Evolutionary conservation across 345 rosid genomes (phyloP).

Genomic region (Salix brachista): DNA sequence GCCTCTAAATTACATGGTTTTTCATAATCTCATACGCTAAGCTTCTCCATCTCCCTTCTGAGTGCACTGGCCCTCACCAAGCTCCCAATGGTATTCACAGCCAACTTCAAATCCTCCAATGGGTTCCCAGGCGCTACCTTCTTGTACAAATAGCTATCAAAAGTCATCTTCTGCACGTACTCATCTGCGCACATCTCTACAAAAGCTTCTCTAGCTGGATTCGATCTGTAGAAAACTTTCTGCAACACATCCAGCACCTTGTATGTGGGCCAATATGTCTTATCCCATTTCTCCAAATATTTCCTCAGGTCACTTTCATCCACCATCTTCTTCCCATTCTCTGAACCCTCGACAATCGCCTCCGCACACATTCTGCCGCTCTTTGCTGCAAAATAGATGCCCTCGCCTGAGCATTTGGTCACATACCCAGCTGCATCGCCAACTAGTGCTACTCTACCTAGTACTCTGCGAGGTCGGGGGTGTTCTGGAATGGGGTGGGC

Average conservation of each 20-base stretch:
- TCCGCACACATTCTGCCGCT: conserved; percentile 96
- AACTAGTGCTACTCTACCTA: conserved; percentile 65
- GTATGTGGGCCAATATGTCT: conserved; percentile 88
- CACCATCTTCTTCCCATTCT: conserved; percentile 76
- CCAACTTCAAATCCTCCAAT: conserved; percentile 77
- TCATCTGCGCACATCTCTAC: conserved; percentile 89
- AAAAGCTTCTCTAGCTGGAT: conserved; percentile 88
- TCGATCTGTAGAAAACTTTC: conserved; percentile 82
- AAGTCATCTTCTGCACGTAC: conserved; percentile 96
- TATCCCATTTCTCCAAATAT: conserved; percentile 95
- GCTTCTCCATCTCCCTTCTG: conserved; percentile 80
- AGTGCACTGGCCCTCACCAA: conserved; percentile 92
- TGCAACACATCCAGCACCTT: conserved; percentile 84
- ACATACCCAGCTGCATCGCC: conserved; percentile 95
- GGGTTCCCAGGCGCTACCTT: conserved; percentile 81
- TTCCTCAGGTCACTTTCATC: conserved; percentile 83
- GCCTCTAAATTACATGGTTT: background rate
- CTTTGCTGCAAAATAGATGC: conserved; percentile 89
- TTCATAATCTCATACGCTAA: conserved; percentile 38
- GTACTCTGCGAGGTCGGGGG: conserved; percentile 71
- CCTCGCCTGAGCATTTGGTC: conserved; percentile 87
- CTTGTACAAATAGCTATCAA: conserved; percentile 88
- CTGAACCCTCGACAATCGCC: conserved; percentile 83
- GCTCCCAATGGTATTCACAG: conserved; percentile 89
- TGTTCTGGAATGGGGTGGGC: conserved; percentile 93